A percentile compares a stretch with the other conserved stretches of the same genome.
These are phyloP conservation scores for Hydnomerulius pinastri DNA, from an alignment of 768 basidiomycete species.

Conservation along the genomic window DNA sequence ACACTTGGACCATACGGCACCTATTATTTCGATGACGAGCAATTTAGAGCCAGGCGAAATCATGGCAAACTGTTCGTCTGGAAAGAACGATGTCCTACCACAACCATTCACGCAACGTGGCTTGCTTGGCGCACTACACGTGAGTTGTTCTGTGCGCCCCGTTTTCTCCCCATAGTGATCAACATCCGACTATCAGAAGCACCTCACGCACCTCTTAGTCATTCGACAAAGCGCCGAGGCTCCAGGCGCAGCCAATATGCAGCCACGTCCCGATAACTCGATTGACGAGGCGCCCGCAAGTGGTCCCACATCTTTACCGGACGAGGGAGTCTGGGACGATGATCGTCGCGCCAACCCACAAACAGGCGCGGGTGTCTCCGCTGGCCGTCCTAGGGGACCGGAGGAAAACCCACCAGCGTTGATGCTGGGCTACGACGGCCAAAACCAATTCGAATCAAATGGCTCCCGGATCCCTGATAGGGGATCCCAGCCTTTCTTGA, in stretches of 20 bases:
- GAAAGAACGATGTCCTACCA: slow-evolving; percentile 96
- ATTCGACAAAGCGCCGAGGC: slow-evolving; percentile 75
- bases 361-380: slow-evolving; percentile 83
- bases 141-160: slow-evolving; percentile 26
- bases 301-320: slow-evolving; percentile 30
- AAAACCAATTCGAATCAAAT: no score
- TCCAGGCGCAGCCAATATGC: slow-evolving; percentile 66
- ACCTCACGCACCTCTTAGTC: slow-evolving; percentile 82
- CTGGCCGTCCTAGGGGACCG: slow-evolving; percentile 70
- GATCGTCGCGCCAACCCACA: slow-evolving; percentile 77
- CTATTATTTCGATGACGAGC: slow-evolving; percentile 98
- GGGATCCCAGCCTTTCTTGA: no score
- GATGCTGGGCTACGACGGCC: no score
- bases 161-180: neutral
- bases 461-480: no score
- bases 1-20: slow-evolving; percentile 93
- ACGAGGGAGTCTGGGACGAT: slow-evolving; percentile 31
- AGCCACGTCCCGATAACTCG: slow-evolving; percentile 52
- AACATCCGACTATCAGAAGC: slow-evolving; percentile 60
- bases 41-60: slow-evolving; percentile 93
- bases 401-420: no score
- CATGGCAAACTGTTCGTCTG: slow-evolving; percentile 70
- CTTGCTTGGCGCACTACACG: slow-evolving; percentile 89
- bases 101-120: slow-evolving; percentile 98
- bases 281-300: slow-evolving; percentile 59